Conservation (phyloP, 164 flowering plant genomes). For the Berberis vulgaris region DNA sequence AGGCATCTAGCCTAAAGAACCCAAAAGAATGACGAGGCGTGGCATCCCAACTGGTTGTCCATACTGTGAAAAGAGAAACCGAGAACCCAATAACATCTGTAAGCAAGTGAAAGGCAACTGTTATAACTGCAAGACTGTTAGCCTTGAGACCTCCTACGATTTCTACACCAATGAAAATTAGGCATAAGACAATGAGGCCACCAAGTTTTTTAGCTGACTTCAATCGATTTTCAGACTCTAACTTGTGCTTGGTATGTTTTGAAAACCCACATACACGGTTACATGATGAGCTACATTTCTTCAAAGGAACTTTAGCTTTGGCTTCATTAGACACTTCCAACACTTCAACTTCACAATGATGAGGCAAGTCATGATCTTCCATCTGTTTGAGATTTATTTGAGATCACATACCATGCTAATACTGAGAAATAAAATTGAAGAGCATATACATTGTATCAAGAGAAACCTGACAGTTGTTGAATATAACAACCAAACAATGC, state of each 20-base stretch:
- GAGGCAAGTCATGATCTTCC: too few species aligned
- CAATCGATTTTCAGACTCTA: constrained; percentile 25
- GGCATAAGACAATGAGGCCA: constrained; percentile 30
- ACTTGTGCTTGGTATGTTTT: constrained; percentile 10
- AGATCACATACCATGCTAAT: too few species aligned
- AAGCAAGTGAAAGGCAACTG: constrained; percentile 60
- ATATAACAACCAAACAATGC: too few species aligned
- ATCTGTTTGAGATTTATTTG: too few species aligned
- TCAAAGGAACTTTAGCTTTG: background rate
- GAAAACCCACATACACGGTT: constrained; percentile 30
- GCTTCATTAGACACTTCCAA: constrained; percentile 9
- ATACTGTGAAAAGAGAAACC: constrained; percentile 43
- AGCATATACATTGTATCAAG: too few species aligned
- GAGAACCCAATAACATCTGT: constrained; percentile 46
- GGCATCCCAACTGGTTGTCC: constrained; percentile 54
- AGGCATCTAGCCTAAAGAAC: constrained; percentile 41
- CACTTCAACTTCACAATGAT: constrained; percentile 16
- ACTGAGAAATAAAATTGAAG: too few species aligned
- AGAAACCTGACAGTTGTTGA: too few species aligned
- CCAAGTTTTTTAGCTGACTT: constrained; percentile 31
- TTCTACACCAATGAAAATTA: constrained; percentile 37
- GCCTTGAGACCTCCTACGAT: constrained; percentile 52
- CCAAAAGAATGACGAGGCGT: constrained; percentile 52
- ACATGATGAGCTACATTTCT: constrained; percentile 10
- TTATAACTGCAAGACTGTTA: constrained; percentile 54